phyloP scores from a whole-genome alignment of 345 rosid genomes.

The Abelmoschus esculentus region DNA sequence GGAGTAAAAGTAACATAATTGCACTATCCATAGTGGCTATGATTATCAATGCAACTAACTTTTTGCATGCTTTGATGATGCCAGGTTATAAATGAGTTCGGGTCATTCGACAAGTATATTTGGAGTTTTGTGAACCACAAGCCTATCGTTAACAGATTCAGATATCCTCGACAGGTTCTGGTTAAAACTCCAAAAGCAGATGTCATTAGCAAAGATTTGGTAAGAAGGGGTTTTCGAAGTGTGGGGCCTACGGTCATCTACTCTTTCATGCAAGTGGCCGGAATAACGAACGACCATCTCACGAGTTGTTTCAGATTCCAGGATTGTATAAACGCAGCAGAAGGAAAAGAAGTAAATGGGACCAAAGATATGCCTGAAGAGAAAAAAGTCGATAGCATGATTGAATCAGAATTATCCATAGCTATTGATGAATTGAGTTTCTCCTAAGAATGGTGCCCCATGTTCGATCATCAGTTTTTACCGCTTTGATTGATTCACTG shows the following conservation, averaged over 20 bases:
- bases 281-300: constrained; percentile 56
- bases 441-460: too few species aligned
- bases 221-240: constrained; percentile 85
- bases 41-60: constrained; percentile 35
- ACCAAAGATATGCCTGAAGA: constrained; percentile 14
- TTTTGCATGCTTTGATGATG: constrained; percentile 40
- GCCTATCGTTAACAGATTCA: constrained; percentile 64
- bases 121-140: constrained; percentile 91
- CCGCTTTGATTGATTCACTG: too few species aligned
- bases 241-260: constrained; percentile 85
- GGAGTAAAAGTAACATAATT: too few species aligned
- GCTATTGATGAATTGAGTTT: too few species aligned
- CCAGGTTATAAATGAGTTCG: constrained; percentile 77
- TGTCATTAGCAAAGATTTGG: constrained; percentile 86
- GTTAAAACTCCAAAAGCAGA: constrained; percentile 94
- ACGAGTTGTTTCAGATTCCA: constrained; percentile 76
- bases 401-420: constrained; percentile 31
- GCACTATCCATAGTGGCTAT: not conserved
- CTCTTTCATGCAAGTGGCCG: constrained; percentile 72
- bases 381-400: constrained; percentile 4
- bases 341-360: constrained; percentile 37
- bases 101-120: constrained; percentile 76
- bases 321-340: constrained; percentile 45
- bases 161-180: constrained; percentile 79
- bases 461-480: too few species aligned